Evolutionary conservation across 1,284 basidiomycete genomes (phyloP).

Genomic region (Polyporus tsugae): DNA sequence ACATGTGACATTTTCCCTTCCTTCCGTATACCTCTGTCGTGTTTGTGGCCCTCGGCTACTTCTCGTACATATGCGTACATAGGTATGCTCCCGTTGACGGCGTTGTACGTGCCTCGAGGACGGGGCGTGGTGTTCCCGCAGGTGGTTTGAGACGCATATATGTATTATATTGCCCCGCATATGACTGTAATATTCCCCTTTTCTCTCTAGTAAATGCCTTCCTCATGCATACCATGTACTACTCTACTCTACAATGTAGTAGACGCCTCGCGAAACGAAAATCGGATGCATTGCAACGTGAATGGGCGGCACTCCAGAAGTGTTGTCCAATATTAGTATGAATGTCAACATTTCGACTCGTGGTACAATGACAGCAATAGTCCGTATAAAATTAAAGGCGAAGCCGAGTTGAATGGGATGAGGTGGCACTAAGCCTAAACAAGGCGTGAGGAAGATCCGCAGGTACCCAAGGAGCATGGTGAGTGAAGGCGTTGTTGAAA

Average conservation of each 20-base stretch:
- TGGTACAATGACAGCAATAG: conserved; percentile 35
- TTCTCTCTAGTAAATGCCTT: conserved; percentile 2
- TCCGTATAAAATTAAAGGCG: conserved; percentile 33
- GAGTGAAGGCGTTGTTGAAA: conserved; percentile 7
- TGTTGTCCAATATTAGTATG: conserved; percentile 25
- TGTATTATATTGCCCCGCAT: conserved; percentile 31
- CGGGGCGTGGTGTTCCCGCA: conserved; percentile 1
- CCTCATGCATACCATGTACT: conserved; percentile 10
- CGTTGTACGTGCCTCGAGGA: conserved; percentile 7
- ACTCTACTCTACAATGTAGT: conserved; percentile 7
- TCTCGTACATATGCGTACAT: conserved; percentile 4
- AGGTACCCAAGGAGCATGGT: conserved; percentile 10
- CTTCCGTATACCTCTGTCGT: conserved; percentile 7
- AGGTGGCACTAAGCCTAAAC: conserved; percentile 1
- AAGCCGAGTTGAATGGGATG: conserved; percentile 7
- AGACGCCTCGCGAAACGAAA: conserved; percentile 13
- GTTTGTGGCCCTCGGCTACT: conserved; percentile 1
- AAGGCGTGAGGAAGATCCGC: conserved; percentile 6
- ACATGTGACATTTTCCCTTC: conserved; percentile 7
- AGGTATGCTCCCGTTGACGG: conserved; percentile 6
- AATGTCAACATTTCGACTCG: conserved; percentile 27
- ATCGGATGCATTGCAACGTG: conserved; percentile 11
- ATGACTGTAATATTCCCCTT: conserved; percentile 19
- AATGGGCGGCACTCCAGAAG: background rate
- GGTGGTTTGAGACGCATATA: conserved; percentile 17